These are phyloP conservation scores for Hordeum pubiflorum DNA, from an alignment of 202 grass and related monocot genomes.

Conservation along the genomic window DNA sequence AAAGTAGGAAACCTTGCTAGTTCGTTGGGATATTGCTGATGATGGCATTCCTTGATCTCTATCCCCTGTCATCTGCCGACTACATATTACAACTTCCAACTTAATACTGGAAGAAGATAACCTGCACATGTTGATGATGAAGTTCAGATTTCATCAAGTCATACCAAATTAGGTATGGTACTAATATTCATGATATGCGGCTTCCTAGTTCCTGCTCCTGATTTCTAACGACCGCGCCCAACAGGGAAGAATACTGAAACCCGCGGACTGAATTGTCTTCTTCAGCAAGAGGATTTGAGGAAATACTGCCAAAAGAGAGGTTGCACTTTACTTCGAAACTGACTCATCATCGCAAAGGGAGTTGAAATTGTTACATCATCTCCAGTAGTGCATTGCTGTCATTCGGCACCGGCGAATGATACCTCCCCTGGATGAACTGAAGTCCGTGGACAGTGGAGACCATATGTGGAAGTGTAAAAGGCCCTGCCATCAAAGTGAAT, in stretches of 20 bases:
- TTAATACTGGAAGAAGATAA: not conserved
- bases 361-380: not conserved
- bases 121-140: not conserved
- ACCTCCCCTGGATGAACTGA: conserved; percentile 38
- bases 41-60: not conserved
- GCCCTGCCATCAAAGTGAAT: not conserved
- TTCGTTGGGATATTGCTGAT: not conserved
- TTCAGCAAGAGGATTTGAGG: not conserved
- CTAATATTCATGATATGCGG: not conserved
- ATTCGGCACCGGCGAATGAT: conserved; percentile 32
- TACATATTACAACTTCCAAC: not conserved
- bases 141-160: not conserved
- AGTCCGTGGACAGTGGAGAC: not conserved
- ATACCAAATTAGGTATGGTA: not conserved
- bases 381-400: conserved; percentile 7
- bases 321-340: conserved; percentile 23
- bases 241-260: not conserved
- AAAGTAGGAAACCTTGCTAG: no score
- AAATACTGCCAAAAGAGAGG: conserved; percentile 27
- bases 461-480: not conserved
- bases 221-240: conserved; percentile 14
- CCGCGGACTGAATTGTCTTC: not conserved
- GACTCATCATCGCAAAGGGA: not conserved
- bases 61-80: not conserved
- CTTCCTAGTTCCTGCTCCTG: not conserved